Evolutionary conservation across 805 yeast species (phyloP).

Genomic region (Metschnikowia picachoensis): DNA sequence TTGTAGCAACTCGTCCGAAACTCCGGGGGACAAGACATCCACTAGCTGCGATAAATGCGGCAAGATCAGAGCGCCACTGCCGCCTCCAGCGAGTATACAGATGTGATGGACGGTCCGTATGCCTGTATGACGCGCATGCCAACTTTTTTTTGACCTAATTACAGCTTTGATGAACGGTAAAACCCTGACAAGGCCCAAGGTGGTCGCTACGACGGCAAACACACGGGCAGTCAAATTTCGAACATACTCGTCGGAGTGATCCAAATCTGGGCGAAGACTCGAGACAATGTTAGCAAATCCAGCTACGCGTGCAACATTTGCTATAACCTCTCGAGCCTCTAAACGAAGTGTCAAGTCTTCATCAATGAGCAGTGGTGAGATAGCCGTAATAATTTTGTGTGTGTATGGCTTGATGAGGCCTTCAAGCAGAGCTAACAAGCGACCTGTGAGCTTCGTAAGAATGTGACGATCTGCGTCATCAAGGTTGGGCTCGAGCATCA

Average conservation of each 20-base stretch:
- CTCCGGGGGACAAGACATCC: constrained; percentile 51
- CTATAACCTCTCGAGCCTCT: constrained; percentile 76
- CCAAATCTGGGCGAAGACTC: constrained; percentile 76
- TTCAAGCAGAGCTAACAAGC: constrained; percentile 64
- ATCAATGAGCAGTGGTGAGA: constrained; percentile 76
- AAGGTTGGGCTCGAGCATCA: constrained; percentile 64
- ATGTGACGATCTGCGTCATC: constrained; percentile 84
- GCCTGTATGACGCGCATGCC: constrained; percentile 86
- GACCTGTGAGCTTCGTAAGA: constrained; percentile 68
- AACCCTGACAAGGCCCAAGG: constrained; percentile 67
- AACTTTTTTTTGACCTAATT: constrained; percentile 66
- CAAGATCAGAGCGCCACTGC: constrained; percentile 48
- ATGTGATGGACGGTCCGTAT: constrained; percentile 71
- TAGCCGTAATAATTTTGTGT: constrained; percentile 64
- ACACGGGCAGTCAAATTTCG: constrained; percentile 74
- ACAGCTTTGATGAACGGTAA: constrained; percentile 83
- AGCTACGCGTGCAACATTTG: constrained; percentile 72
- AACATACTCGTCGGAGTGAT: constrained; percentile 74
- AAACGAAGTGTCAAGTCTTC: constrained; percentile 70
- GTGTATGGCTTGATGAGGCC: constrained; percentile 68
- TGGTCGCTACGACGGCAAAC: constrained; percentile 77
- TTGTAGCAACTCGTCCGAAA: constrained; percentile 64
- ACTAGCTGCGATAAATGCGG: constrained; percentile 71
- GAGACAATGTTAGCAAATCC: constrained; percentile 81
- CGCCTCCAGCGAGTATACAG: constrained; percentile 59